Conservation (phyloP, 164 flowering plant species). For the Cinnamomum chago region DNA sequence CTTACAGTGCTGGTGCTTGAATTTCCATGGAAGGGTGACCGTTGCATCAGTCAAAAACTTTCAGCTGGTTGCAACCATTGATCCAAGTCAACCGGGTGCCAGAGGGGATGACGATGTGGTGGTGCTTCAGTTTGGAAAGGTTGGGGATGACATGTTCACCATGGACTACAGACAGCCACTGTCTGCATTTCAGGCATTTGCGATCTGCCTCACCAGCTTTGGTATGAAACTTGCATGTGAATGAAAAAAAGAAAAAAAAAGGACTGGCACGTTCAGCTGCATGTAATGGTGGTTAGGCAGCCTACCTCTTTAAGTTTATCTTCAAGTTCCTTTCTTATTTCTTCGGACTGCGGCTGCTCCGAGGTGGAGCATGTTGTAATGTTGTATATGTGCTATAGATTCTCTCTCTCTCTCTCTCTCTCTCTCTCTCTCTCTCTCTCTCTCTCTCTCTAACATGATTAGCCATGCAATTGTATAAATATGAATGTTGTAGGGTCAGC, state of each 20-base stretch:
- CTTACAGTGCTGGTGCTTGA: slow-evolving; percentile 94
- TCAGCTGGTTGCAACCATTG: slow-evolving; percentile 67
- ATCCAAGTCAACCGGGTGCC: slow-evolving; percentile 70
- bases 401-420: no score
- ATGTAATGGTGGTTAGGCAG: no score
- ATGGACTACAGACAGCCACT: slow-evolving; percentile 92
- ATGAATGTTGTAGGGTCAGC: no score
- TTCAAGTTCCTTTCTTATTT: no score
- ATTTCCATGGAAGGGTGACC: slow-evolving; percentile 94
- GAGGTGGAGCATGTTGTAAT: no score
- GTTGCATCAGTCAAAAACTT: slow-evolving; percentile 97
- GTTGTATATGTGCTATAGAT: no score
- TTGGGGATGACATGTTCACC: slow-evolving; percentile 73
- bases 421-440: no score
- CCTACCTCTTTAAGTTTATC: no score
- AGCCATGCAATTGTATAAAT: no score
- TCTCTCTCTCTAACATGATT: no score
- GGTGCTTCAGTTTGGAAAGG: slow-evolving; percentile 91
- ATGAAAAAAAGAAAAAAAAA: not conserved
- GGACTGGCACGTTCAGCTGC: not conserved
- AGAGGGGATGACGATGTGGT: slow-evolving; percentile 82
- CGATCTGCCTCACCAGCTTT: slow-evolving; percentile 94
- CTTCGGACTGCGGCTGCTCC: no score
- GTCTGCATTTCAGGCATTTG: slow-evolving; percentile 93
- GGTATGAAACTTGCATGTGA: slow-evolving; percentile 31